Conservation (phyloP, 176 grass and related monocot species). For the Musa troglodytarum region DNA sequence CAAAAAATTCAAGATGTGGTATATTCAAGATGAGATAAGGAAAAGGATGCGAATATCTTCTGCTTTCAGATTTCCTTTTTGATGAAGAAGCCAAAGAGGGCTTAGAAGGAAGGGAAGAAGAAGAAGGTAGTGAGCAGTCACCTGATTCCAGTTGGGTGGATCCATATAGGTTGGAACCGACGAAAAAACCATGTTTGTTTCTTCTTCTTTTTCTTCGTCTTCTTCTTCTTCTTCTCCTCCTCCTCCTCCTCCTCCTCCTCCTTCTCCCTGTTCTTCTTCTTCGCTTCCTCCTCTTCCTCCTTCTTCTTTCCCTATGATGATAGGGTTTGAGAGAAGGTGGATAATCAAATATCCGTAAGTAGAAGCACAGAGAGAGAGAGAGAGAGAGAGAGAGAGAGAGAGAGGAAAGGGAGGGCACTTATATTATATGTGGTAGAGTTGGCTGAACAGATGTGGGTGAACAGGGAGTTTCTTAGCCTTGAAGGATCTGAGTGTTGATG, state of each 20-base stretch:
- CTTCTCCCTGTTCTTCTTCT: not conserved
- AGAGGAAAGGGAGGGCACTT: constrained; percentile 10
- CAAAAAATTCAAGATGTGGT: constrained; percentile 15
- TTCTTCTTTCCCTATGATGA: not conserved
- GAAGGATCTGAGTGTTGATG: constrained; percentile 38
- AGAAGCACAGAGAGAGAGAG: constrained; percentile 15
- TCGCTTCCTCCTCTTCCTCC: not conserved
- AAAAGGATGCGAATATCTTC: constrained; percentile 19
- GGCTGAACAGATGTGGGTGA: not conserved
- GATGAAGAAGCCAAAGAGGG: constrained; percentile 12
- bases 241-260: not conserved
- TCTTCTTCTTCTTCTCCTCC: not conserved
- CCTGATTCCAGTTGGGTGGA: constrained; percentile 90
- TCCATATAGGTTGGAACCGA: constrained; percentile 83
- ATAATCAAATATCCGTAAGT: too few species aligned
- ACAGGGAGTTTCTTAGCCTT: constrained; percentile 28
- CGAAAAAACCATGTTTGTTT: constrained; percentile 76
- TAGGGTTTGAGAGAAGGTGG: constrained; percentile 31
- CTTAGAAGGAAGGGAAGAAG: constrained; percentile 1
- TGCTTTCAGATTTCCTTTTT: constrained; percentile 22
- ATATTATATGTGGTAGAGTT: constrained; percentile 18
- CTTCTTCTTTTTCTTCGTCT: not conserved
- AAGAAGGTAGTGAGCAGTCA: constrained; percentile 23
- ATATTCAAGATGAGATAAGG: constrained; percentile 61
- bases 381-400: not conserved